Evolutionary conservation across 371 early-diverging fungal species (phyloP), one percentile per base, ranked within the genome.

Genomic region (Mortierella sp.): DNA sequence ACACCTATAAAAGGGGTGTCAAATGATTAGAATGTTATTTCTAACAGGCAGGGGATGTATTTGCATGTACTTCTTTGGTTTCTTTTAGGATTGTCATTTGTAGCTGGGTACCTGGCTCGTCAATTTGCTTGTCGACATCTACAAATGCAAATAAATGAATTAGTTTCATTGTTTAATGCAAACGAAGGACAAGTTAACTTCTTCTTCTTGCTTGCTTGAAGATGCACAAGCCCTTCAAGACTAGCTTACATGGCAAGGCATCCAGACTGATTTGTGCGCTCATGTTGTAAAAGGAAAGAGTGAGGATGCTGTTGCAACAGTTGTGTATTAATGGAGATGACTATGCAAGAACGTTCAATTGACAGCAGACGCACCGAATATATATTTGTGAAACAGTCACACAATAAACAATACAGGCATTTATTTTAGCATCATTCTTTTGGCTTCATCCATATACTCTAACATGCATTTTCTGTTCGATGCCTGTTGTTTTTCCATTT

Each of bases 41-140:
- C 43, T 11, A 28, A 55, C 11, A 28, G 26, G 57, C 10, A 24
- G 16, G 22, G 39, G 57, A 16, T 1, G n/a, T n/a, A n/a, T n/a
- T n/a, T n/a, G 60, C 37, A 18, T 60, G 55, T 67, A 39, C 18
- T n/a, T 43, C 3, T 26, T 59, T 55, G 14, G n/a, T n/a, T n/a
- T n/a, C n/a, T 62, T 16, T 49, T 43, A 12, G 18, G 12, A 16
- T 67, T 28, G 28, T 57, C 16, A 51, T 37, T 65, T 18, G 83
- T 61, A 10, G n/a, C 8, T 55, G 32, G 5, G 3, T 83, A 73
- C 83, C 83, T 77, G 77, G 77, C 43, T 83, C 83, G 52, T 83
- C 85, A 24, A 83, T 75, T 49, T 84, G 83, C 52, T 75, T 78
- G 70, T 83, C 83, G 28, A 83, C 83, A 71, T 83, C 83, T 84